Evolutionary conservation across 2,329 filamentous ascomycete species (phyloP), one percentile per base, ranked within the genome.

Genomic region (Dactylellina drechsleri): DNA sequence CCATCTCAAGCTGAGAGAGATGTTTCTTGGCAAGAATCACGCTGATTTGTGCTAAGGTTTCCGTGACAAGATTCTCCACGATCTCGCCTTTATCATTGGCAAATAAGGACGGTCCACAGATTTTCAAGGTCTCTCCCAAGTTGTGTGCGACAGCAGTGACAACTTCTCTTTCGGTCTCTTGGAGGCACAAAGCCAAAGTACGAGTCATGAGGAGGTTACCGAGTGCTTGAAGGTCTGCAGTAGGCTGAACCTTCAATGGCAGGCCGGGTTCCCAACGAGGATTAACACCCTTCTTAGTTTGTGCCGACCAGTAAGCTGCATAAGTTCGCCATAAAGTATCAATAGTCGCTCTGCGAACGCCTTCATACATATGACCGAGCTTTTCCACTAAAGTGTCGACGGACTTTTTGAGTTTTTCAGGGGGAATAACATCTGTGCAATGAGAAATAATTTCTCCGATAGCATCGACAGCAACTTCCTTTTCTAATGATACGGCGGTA

Each of bases 61-160:
- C 87, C 65, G 94, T 87, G 78, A 91, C 87, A 40, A 75, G 62
- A 10, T 70, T 53, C 16, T 61, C 57, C 7, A 91, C 87, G 31
- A 74, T 61, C 13, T 58, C 50, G 31, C 77, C 78, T 45, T 90
- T 87, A 78, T 89, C 86, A 80, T 91, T 88, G 47, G 89, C 87
- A 28, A 98, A 86, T 76, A 97, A 88, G 18, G 93, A 90, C 16
- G 95, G 94, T 56, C 95, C 95, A 80, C 92, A 96, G 66, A 92
- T 88, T 84, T 96, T 96, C 78, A 99, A 88, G 12, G 93, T 94
- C 64, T 92, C 92, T 20, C 93, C 91, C 65, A 98, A 86, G 81
- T 95, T 96, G 81, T 93, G 91, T 86, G 97, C 97, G 85, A 98
- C 93, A 80, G 97, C 94, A 45, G 93, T 96, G 68, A 98, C 91